These are phyloP conservation scores for Anthoceros angustus DNA, from an alignment of 225 moss, liverwort and hornwort species.

Conservation along the genomic window DNA sequence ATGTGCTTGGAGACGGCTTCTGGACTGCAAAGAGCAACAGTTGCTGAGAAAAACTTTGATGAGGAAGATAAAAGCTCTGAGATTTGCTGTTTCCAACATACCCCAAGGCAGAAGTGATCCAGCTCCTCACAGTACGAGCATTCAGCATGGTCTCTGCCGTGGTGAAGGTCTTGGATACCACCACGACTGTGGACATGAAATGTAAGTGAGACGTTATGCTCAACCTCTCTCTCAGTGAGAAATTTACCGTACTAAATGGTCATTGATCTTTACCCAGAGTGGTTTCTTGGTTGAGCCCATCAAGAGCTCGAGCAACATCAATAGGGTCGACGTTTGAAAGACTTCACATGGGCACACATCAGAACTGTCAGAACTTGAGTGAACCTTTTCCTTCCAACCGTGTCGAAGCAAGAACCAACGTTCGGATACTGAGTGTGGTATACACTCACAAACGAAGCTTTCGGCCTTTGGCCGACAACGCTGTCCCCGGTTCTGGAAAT, in stretches of 20 bases:
- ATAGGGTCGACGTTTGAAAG: slow-evolving; percentile 97
- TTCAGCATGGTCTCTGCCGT: slow-evolving; percentile 97
- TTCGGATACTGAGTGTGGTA: not conserved
- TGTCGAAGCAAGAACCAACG: too few species aligned
- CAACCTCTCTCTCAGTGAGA: too few species aligned
- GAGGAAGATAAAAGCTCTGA: not conserved
- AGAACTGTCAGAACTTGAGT: too few species aligned
- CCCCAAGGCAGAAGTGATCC: slow-evolving; percentile 82
- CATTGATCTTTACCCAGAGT: slow-evolving; percentile 40
- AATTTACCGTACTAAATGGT: too few species aligned
- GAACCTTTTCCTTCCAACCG: too few species aligned
- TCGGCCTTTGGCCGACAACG: slow-evolving; percentile 66
- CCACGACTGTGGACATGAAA: slow-evolving; percentile 42
- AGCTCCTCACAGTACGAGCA: slow-evolving; percentile 73
- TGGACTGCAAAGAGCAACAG: slow-evolving; percentile 26
- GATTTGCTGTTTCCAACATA: slow-evolving; percentile 19
- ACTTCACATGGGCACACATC: slow-evolving; percentile 25
- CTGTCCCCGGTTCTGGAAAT: slow-evolving; percentile 57
- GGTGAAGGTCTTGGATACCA: slow-evolving; percentile 95
- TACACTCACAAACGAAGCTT: slow-evolving; percentile 75
- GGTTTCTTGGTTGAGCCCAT: slow-evolving; percentile 62
- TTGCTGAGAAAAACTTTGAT: too few species aligned
- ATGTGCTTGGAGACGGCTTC: slow-evolving; percentile 86
- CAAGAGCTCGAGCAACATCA: slow-evolving; percentile 76
- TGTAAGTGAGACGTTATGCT: not conserved